These are phyloP conservation scores for Phaffia tasmanica DNA, from an alignment of 768 basidiomycete genomes.

Conservation along the genomic window DNA sequence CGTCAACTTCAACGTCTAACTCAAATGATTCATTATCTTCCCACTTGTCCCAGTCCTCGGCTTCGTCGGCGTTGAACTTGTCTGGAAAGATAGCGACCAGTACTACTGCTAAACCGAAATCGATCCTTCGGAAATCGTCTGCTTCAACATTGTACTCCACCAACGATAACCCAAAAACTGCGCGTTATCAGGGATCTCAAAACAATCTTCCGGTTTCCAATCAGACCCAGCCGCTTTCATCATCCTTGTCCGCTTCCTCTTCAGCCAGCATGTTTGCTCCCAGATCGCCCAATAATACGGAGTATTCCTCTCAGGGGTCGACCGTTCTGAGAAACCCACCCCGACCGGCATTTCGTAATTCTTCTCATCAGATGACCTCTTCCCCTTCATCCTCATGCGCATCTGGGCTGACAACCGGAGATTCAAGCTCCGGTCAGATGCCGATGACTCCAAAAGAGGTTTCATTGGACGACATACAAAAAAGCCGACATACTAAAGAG, in stretches of 20 bases:
- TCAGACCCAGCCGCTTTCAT: not conserved
- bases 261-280: not conserved
- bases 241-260: not conserved
- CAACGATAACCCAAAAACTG: not conserved
- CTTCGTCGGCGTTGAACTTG: not conserved
- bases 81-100: not conserved
- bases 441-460: conserved; percentile 22
- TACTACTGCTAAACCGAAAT: not conserved
- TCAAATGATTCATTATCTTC: conserved; percentile 9
- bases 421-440: conserved; percentile 15
- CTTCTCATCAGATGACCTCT: conserved; percentile 2
- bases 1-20: not conserved
- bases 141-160: not conserved
- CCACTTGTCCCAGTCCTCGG: conserved; percentile 5
- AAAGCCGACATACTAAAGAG: not conserved
- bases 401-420: conserved; percentile 10
- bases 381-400: conserved; percentile 3
- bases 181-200: not conserved
- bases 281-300: not conserved
- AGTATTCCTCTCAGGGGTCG: not conserved
- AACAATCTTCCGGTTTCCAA: not conserved
- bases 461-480: not conserved
- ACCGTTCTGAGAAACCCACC: not conserved
- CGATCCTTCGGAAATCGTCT: conserved; percentile 12
- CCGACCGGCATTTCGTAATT: conserved; percentile 6